These are phyloP conservation scores for Nyssa sinensis DNA, from an alignment of 148 eudicot species.

Conservation along the genomic window DNA sequence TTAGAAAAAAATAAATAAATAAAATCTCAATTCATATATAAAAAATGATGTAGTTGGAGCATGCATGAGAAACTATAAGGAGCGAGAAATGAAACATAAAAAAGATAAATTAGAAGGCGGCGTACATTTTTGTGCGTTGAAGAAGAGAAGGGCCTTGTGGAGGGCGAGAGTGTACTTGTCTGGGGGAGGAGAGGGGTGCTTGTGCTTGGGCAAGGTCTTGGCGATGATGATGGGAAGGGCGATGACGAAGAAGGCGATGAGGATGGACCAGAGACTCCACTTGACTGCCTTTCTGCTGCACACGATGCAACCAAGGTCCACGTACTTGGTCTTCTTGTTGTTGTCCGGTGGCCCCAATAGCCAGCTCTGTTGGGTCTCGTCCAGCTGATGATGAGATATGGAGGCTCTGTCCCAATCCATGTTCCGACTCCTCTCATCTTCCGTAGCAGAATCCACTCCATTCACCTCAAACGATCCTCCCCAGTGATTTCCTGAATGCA, in stretches of 20 bases:
- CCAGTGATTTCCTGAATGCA: slow-evolving; percentile 43
- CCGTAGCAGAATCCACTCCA: slow-evolving; percentile 11
- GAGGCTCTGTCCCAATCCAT: slow-evolving; percentile 45
- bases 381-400: slow-evolving; percentile 24
- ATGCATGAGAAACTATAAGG: no score
- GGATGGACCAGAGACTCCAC: slow-evolving; percentile 26
- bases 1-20: no score
- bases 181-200: slow-evolving; percentile 22
- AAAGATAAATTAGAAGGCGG: neutral
- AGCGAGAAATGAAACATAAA: neutral
- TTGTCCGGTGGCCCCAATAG: slow-evolving; percentile 35
- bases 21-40: no score
- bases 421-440: slow-evolving; percentile 18
- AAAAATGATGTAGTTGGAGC: no score
- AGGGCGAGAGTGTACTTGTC: slow-evolving; percentile 52
- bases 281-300: slow-evolving; percentile 32
- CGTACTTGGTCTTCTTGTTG: slow-evolving; percentile 34
- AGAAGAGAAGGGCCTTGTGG: slow-evolving; percentile 57
- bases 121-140: slow-evolving; percentile 69
- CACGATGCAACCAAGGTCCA: slow-evolving; percentile 54
- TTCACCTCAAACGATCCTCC: slow-evolving; percentile 43
- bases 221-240: slow-evolving; percentile 37
- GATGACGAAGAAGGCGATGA: slow-evolving; percentile 28
- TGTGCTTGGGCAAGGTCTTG: slow-evolving; percentile 44
- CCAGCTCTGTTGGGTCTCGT: slow-evolving; percentile 58